Percentiles rank a stretch among this genome's conserved stretches.
Evolutionary conservation across 305 asterid genomes (phyloP).

Genomic region (Euphrasia arctica): DNA sequence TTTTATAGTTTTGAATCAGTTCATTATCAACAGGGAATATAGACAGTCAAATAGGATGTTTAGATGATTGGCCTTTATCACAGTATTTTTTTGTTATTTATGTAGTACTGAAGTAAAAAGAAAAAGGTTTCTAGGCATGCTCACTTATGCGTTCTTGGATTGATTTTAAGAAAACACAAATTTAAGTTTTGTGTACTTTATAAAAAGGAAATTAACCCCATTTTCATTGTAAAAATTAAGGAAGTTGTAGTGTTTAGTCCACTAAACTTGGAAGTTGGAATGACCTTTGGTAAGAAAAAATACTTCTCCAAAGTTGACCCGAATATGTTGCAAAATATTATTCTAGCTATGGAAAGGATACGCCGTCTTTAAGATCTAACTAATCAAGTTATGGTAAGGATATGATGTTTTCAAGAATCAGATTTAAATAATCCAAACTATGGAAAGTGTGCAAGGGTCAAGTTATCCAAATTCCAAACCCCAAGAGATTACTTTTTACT

Average conservation of each 20-base stretch:
- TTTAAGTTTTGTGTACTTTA: neutral
- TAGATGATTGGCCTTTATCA: neutral
- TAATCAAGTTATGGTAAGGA: constrained; percentile 16
- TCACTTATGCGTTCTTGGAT: neutral
- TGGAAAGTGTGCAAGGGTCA: neutral
- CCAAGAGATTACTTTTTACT: neutral
- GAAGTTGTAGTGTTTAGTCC: neutral
- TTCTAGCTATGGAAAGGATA: constrained; percentile 17
- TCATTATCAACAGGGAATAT: neutral
- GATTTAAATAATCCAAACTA: neutral
- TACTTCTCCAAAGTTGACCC: neutral
- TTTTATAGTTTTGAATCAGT: neutral
- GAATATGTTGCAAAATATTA: neutral
- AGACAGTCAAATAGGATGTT: neutral
- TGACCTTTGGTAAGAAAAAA: neutral
- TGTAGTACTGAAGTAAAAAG: neutral
- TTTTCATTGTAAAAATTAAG: neutral
- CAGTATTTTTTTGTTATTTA: neutral
- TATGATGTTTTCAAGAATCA: neutral
- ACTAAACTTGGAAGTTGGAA: constrained; percentile 3
- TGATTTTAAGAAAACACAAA: neutral
- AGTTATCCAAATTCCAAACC: no score
- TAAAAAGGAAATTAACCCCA: neutral
- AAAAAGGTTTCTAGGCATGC: neutral
- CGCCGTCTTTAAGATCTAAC: neutral